Percentiles rank a stretch among this genome's conserved stretches.
phyloP scores from a whole-genome alignment of 2,329 filamentous ascomycete genomes.

The Microsporum ferrugineum region DNA sequence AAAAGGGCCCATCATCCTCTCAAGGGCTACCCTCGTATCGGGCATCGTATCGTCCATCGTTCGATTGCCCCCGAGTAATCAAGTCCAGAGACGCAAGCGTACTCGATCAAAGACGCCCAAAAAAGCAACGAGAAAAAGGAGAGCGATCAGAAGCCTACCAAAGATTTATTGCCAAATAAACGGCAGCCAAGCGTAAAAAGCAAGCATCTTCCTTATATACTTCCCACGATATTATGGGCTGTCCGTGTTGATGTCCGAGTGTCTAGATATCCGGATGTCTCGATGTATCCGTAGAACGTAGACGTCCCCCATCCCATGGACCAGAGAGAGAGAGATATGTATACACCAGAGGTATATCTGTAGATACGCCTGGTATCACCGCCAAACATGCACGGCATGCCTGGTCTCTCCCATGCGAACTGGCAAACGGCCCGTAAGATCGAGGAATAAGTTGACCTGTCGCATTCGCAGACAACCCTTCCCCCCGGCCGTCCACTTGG shows the following conservation, averaged over 20 bases:
- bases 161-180: conserved; percentile 1
- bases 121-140: background rate
- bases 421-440: background rate
- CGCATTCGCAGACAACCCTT: background rate
- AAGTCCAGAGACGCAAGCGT: background rate
- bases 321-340: too few relatives aligned
- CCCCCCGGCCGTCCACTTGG: background rate
- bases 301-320: too few relatives aligned
- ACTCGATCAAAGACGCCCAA: background rate
- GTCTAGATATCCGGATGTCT: background rate
- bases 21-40: background rate
- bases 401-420: background rate
- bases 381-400: background rate
- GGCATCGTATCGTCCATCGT: background rate
- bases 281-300: too few relatives aligned
- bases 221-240: background rate
- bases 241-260: background rate
- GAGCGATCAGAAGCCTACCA: background rate
- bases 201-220: background rate
- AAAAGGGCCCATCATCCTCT: background rate
- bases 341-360: too few relatives aligned
- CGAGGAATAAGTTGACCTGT: background rate
- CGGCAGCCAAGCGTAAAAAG: conserved; percentile 1
- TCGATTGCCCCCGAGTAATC: background rate
- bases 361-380: too few relatives aligned